Percentiles rank a stretch among this genome's conserved stretches.
phyloP scores from a whole-genome alignment of 352 stramenopile genomes.

The Globisporangium cystogenes region DNA sequence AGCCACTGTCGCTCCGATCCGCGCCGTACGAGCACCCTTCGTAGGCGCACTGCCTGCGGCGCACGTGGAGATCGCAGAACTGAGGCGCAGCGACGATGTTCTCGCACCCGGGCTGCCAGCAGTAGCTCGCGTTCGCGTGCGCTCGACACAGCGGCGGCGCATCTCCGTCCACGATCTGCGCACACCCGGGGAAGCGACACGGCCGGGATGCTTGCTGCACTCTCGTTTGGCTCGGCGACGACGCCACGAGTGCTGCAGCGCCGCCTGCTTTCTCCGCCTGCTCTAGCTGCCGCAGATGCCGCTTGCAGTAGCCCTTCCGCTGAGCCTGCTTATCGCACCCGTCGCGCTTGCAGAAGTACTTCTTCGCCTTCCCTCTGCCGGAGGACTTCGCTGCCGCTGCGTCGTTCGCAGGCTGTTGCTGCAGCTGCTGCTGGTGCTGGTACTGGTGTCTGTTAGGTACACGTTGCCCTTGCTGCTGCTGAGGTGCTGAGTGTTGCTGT shows the following conservation, averaged over 20 bases:
- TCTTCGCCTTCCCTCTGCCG: slow-evolving; percentile 23
- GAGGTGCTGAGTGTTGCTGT: not conserved
- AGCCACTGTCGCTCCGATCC: slow-evolving; percentile 29
- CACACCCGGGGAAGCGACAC: slow-evolving; percentile 43
- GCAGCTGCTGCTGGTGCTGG: not conserved
- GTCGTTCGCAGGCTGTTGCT: not conserved
- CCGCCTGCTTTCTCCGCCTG: slow-evolving; percentile 2
- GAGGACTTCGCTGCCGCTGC: no score
- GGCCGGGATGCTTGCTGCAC: slow-evolving; percentile 4
- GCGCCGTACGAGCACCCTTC: slow-evolving; percentile 44
- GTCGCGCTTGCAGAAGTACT: slow-evolving; percentile 64
- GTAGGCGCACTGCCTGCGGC: slow-evolving; percentile 46
- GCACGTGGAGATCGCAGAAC: slow-evolving; percentile 57
- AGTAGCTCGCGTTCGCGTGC: slow-evolving; percentile 50
- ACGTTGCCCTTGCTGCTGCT: not conserved
- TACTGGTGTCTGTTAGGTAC: no score
- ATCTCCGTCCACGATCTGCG: slow-evolving; percentile 18
- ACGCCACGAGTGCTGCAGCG: not conserved
- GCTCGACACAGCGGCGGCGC: slow-evolving; percentile 31
- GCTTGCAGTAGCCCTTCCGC: slow-evolving; percentile 54
- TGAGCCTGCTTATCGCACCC: slow-evolving; percentile 62
- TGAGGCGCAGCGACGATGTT: slow-evolving; percentile 42
- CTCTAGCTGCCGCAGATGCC: slow-evolving; percentile 47
- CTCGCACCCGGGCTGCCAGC: slow-evolving; percentile 54
- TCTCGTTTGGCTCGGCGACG: slow-evolving; percentile 5